Evolutionary conservation across 2,329 filamentous ascomycete species (phyloP), one percentile per base, ranked within the genome.

Genomic region (Hymenoscyphus infarciens): DNA sequence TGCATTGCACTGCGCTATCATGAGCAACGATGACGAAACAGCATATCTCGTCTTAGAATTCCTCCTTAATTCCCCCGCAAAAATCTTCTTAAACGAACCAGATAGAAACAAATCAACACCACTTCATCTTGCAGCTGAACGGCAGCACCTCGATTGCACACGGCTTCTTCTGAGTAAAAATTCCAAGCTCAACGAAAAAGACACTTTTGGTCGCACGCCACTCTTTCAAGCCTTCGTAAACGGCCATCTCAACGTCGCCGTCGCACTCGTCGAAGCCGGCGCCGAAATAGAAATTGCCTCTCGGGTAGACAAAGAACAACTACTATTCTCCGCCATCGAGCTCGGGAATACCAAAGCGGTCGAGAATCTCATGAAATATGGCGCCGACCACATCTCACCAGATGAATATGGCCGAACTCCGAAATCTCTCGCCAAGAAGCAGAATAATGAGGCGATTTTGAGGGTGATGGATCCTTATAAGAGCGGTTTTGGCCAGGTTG

Each of bases 361-460:
- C 8, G 13, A 55, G 10, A 55, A 53, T 35, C 42, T 68, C 10
- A 59, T 68, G 39, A 33, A 42, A 19, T 55, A 38, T 8, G 61
- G 64, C 1, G 66, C 64, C 10, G 64, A 68, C 61, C 57, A 59
- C 1, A 60, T 65, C 39, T 58, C 63, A 29, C 64, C 61, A n/a
- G 66, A 68, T 53, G 56, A 66, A 6, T 62, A 65, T 29, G 66
- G 64, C 13, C 49, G 61, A 2, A 67, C 66, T 2, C 49, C 61
- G 16, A 61, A 66, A 19, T 57, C 63, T 22, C n/a, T 63, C 29
- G 66, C 64, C 5, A 57, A 56, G 19, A 29, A 19, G 54, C 25
- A 55, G 4, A 53, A 59, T 5, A 39, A 60, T 16, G 61, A 42
- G 13, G 52, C 38, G n/a, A 57, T 60, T 3, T n/a, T 63, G 49